Evolutionary conservation across 1,284 basidiomycete genomes (phyloP).

Genomic region (Apiotrichum akiyoshidainum): DNA sequence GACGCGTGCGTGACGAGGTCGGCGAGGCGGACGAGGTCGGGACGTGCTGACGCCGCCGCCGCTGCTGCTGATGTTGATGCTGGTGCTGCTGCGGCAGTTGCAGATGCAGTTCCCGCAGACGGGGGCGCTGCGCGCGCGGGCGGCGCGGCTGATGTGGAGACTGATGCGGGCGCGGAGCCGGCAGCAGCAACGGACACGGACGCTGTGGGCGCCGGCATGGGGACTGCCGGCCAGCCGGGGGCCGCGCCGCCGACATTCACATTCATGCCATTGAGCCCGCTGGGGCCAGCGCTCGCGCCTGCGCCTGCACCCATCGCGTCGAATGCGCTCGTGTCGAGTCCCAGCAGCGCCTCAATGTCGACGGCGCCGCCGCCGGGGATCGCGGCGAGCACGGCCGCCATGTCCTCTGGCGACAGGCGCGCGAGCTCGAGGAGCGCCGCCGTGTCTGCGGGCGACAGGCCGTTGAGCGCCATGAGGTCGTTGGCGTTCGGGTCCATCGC

Average conservation of each 20-base stretch:
- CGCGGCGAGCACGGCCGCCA: not conserved
- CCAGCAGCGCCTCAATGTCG: not conserved
- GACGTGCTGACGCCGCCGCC: not conserved
- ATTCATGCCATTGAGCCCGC: not conserved
- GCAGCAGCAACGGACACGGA: not conserved
- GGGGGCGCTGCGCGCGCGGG: not conserved
- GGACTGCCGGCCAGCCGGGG: too few relatives aligned
- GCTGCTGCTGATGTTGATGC: not conserved
- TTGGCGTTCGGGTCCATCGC: not conserved
- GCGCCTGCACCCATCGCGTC: not conserved
- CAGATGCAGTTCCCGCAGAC: not conserved
- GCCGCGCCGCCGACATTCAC: not conserved
- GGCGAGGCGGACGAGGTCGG: constrained; percentile 10
- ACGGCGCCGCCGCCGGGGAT: not conserved
- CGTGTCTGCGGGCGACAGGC: not conserved
- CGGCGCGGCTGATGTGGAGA: not conserved
- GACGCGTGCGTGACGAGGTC: constrained; percentile 10
- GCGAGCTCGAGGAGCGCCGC: constrained; percentile 9
- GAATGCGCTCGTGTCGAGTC: not conserved
- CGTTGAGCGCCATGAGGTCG: constrained; percentile 3
- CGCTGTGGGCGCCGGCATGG: not conserved
- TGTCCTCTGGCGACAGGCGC: constrained; percentile 6
- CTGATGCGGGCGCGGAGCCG: not conserved
- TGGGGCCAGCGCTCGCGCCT: not conserved
- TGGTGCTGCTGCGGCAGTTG: not conserved